These are phyloP conservation scores for Ophiocordyceps unilateralis DNA, from an alignment of 2,329 filamentous ascomycete species.

Conservation along the genomic window DNA sequence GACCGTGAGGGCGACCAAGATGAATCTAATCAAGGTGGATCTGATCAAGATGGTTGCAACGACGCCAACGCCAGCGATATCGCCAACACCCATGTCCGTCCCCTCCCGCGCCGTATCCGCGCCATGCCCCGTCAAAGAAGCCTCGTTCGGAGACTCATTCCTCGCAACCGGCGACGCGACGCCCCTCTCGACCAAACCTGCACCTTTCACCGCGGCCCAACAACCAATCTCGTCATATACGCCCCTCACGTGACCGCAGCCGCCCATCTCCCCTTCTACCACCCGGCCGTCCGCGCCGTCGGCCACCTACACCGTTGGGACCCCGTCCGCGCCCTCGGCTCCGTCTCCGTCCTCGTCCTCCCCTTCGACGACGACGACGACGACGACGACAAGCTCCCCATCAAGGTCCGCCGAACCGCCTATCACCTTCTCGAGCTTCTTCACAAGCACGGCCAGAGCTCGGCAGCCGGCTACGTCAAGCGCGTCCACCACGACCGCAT, in stretches of 20 bases:
- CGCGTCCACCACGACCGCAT: slow-evolving; percentile 70
- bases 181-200: slow-evolving; percentile 66
- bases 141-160: slow-evolving; percentile 62
- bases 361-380: slow-evolving; percentile 23
- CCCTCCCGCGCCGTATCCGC: slow-evolving; percentile 6
- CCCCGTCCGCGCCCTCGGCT: slow-evolving; percentile 21
- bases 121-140: slow-evolving; percentile 33
- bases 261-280: slow-evolving; percentile 67
- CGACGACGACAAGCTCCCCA: slow-evolving; percentile 4
- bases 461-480: slow-evolving; percentile 53
- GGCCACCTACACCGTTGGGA: slow-evolving; percentile 60
- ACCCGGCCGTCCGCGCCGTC: slow-evolving; percentile 57
- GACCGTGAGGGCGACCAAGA: slow-evolving; percentile 6
- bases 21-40: no score
- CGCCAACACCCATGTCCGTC: not conserved
- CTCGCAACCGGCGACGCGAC: slow-evolving; percentile 66
- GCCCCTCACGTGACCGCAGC: slow-evolving; percentile 50
- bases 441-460: slow-evolving; percentile 57
- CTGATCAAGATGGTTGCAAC: no score
- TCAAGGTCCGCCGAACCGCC: slow-evolving; percentile 47
- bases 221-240: slow-evolving; percentile 42
- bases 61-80: no score
- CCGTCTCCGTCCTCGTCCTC: slow-evolving; percentile 42
- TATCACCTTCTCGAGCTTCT: slow-evolving; percentile 50
- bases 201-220: slow-evolving; percentile 38